Percentiles rank a stretch among this genome's conserved stretches.
phyloP scores from a whole-genome alignment of 1,139 yeast genomes.

The Candida frijolesensis region DNA sequence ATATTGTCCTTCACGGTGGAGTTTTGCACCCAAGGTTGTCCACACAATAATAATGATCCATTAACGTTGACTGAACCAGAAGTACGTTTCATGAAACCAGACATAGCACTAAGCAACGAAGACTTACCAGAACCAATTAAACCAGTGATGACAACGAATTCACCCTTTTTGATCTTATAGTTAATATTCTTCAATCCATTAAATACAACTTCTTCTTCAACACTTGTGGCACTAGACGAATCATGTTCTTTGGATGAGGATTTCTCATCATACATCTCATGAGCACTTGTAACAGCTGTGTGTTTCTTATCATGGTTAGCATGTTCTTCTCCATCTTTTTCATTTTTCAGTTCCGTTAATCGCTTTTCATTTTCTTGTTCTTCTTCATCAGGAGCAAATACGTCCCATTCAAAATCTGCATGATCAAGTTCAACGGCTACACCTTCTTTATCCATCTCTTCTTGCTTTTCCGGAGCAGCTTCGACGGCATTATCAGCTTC shows the following conservation, averaged over 20 bases:
- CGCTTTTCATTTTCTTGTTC: conserved; percentile 14
- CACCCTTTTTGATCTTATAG: conserved; percentile 42
- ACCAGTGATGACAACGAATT: conserved; percentile 72
- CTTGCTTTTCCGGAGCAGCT: conserved; percentile 27
- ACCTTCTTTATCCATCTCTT: conserved; percentile 23
- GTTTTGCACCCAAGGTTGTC: conserved; percentile 53
- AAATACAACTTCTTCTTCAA: conserved; percentile 11
- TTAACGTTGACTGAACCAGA: conserved; percentile 41
- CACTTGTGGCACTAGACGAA: conserved; percentile 8
- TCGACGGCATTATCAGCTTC: conserved; percentile 19
- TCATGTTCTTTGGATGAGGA: conserved; percentile 10
- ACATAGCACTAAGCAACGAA: conserved; percentile 55
- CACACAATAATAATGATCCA: conserved; percentile 48
- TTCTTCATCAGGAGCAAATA: conserved; percentile 30
- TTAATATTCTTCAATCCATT: conserved; percentile 21
- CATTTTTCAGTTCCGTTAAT: conserved; percentile 13
- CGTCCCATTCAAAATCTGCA: conserved; percentile 74
- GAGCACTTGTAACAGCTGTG: conserved; percentile 4
- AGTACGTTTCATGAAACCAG: conserved; percentile 55
- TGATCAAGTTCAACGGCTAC: conserved; percentile 48
- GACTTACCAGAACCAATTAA: conserved; percentile 74
- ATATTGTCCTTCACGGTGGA: conserved; percentile 45
- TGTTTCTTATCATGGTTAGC: conserved; percentile 7
- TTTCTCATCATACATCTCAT: conserved; percentile 8
- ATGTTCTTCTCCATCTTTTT: conserved; percentile 6